Evolutionary conservation across 148 eudicot species (phyloP).

Genomic region (Persicaria tinctoria): DNA sequence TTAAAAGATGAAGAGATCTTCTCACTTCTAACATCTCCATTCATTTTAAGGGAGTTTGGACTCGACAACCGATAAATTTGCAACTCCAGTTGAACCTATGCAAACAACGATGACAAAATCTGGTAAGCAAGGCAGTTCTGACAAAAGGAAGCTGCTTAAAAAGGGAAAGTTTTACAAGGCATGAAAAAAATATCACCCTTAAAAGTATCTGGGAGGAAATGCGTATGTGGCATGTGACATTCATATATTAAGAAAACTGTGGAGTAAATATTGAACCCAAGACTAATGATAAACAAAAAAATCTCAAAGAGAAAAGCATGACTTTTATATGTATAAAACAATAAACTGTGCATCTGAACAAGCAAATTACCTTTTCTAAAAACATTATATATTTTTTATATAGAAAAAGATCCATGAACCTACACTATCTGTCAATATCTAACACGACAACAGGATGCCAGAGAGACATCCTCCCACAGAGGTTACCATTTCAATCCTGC

Average conservation of each 20-base stretch:
- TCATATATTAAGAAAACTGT: background rate
- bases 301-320: background rate
- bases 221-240: background rate
- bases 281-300: background rate
- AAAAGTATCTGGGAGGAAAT: background rate
- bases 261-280: background rate
- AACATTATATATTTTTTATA: no score
- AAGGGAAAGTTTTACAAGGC: background rate
- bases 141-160: background rate
- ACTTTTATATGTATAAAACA: background rate
- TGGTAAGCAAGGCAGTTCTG: background rate
- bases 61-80: constrained; percentile 46
- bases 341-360: background rate
- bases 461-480: background rate
- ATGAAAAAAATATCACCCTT: background rate
- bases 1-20: constrained; percentile 14
- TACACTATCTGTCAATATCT: background rate
- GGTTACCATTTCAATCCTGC: background rate
- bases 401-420: no score
- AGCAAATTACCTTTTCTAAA: background rate
- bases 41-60: constrained; percentile 31
- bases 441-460: background rate
- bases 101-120: background rate
- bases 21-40: constrained; percentile 35
- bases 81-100: constrained; percentile 54